Evolutionary conservation across 176 grass and related monocot genomes (phyloP).

Genomic region (Hyparrhenia diplandra): DNA sequence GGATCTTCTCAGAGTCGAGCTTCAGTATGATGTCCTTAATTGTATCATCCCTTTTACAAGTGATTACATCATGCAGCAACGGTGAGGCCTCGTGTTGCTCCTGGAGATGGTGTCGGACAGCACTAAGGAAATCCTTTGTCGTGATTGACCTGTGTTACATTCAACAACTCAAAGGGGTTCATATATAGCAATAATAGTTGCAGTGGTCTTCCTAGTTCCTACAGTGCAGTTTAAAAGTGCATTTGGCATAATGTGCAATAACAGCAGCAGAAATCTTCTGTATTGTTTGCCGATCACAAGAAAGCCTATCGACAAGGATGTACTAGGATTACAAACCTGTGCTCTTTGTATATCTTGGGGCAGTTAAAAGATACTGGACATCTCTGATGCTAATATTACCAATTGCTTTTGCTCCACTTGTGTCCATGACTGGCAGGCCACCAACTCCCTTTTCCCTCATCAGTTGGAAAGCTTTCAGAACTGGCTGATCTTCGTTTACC

Average conservation of each 20-base stretch:
- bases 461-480: constrained; percentile 86
- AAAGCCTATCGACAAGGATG: neutral
- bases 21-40: constrained; percentile 87
- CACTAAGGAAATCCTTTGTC: constrained; percentile 65
- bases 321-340: constrained; percentile 54
- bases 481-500: constrained; percentile 91
- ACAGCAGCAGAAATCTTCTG: neutral
- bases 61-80: constrained; percentile 52
- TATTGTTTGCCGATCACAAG: neutral
- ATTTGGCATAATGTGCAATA: neutral
- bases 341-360: constrained; percentile 92
- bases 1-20: constrained; percentile 78
- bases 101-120: constrained; percentile 56
- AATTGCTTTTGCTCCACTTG: constrained; percentile 52
- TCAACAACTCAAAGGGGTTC: neutral
- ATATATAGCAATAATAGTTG: neutral
- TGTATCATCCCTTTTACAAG: constrained; percentile 50
- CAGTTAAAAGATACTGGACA: constrained; percentile 93
- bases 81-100: constrained; percentile 71
- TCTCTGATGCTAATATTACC: constrained; percentile 99
- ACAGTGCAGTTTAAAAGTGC: neutral
- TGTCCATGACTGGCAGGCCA: constrained; percentile 85
- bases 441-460: constrained; percentile 91
- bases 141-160: constrained; percentile 71
- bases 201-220: neutral